These are phyloP conservation scores for Fusarium foetens DNA, from an alignment of 2,329 filamentous ascomycete genomes.

Conservation along the genomic window DNA sequence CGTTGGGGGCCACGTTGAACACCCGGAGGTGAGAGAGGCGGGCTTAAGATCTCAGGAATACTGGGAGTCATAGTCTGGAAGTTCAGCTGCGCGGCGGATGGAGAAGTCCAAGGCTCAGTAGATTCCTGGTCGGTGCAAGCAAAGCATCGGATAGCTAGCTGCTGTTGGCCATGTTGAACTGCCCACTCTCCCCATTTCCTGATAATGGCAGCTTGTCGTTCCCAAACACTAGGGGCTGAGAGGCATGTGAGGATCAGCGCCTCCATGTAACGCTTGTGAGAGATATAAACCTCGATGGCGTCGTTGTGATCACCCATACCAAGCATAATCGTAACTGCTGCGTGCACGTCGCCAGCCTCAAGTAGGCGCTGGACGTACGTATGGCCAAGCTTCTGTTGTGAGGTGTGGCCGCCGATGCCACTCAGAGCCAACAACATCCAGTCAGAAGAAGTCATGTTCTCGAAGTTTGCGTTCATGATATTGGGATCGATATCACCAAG, in stretches of 20 bases:
- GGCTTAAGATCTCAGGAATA: slow-evolving; percentile 72
- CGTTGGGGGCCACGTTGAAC: slow-evolving; percentile 67
- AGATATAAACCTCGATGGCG: slow-evolving; percentile 95
- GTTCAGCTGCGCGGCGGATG: slow-evolving; percentile 73
- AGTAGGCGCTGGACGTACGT: slow-evolving; percentile 91
- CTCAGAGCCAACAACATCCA: slow-evolving; percentile 97
- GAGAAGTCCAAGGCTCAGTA: slow-evolving; percentile 87
- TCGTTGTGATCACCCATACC: slow-evolving; percentile 93
- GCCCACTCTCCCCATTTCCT: slow-evolving; percentile 96
- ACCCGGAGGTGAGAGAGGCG: slow-evolving; percentile 78
- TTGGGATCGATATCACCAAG: slow-evolving; percentile 86
- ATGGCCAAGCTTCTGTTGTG: slow-evolving; percentile 89
- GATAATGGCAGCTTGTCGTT: slow-evolving; percentile 86
- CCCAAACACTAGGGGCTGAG: slow-evolving; percentile 86
- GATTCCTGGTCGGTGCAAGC: slow-evolving; percentile 89
- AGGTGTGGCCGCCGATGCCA: slow-evolving; percentile 78
- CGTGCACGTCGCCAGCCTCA: slow-evolving; percentile 89
- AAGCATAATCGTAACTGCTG: slow-evolving; percentile 90
- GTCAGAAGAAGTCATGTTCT: slow-evolving; percentile 91
- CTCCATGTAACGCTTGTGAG: slow-evolving; percentile 91
- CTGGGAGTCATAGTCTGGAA: slow-evolving; percentile 65
- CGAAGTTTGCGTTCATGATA: slow-evolving; percentile 80
- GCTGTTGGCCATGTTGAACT: slow-evolving; percentile 85
- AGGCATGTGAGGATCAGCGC: slow-evolving; percentile 89
- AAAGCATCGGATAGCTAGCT: slow-evolving; percentile 92